Evolutionary conservation across 2,329 filamentous ascomycete species (phyloP), one percentile per base, ranked within the genome.

Genomic region (Paraphoma sp.): DNA sequence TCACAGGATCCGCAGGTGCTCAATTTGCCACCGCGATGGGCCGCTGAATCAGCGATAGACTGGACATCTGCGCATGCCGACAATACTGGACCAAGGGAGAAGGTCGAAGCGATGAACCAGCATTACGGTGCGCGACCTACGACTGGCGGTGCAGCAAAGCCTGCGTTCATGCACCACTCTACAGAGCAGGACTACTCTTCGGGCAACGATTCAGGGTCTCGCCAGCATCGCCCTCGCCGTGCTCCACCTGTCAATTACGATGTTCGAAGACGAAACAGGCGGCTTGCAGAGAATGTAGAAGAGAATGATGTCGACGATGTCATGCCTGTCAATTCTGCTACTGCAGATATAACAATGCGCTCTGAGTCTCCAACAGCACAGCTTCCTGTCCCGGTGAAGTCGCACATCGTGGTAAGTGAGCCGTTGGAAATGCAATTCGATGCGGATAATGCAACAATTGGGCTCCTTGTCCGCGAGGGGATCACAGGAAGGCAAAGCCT

Each of bases 221-320:
- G 54, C 11, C 56, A 59, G 17, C 57, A 54, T 23, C 68, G 68
- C 23, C 58, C 65, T 7, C 62, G 63, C 4, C 66, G 73, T n/a
- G 57, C 62, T 4, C 60, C 68, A 11, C 62, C 63, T 12, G 56
- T 67, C 12, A 64, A 76, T 14, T 75, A 75, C 28, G 69, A 62
- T 1, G 72, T 61, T 65, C 69, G 67, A 1, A 64, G 54, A 18
- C 59, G 56, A 16, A 57, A 46, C n/a, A 56, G 48, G 29, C 16
- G 17, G 12, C n/a, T 18, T 3, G 44, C 0, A 12, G 28, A 48
- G 44, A 38, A 18, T 9, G 6, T 47, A 6, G 38, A 57, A 7
- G 57, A 48, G 28, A 53, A 29, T 33, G 17, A 48, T 2, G n/a
- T 45, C 9, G 54, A 56, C 14, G 59, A 65, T 3, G 48, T 47